Conservation (phyloP, 805 yeast species). For the Ogataea pignaliae region DNA sequence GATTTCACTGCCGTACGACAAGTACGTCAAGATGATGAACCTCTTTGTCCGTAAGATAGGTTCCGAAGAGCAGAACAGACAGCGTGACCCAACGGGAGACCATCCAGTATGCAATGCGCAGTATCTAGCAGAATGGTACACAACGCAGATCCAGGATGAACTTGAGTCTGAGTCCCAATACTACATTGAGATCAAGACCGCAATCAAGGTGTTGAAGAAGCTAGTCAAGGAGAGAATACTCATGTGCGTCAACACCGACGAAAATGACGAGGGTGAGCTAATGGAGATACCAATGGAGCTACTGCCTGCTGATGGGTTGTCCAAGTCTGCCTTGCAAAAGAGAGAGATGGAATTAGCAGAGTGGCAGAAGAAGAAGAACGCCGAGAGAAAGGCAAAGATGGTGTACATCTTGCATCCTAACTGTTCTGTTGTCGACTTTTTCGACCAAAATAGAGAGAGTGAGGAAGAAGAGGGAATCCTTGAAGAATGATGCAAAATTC, state of each 20-base stretch:
- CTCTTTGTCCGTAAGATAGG: conserved; percentile 55
- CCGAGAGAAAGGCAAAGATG: conserved; percentile 27
- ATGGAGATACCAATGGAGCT: conserved; percentile 29
- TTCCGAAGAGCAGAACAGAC: conserved; percentile 19
- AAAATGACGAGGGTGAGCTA: conserved; percentile 32
- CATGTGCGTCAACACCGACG: conserved; percentile 51
- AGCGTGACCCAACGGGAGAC: conserved; percentile 30
- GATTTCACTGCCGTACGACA: conserved; percentile 70
- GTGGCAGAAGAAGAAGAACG: conserved; percentile 19
- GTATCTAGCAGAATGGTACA: conserved; percentile 75
- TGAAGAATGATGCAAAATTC: neutral
- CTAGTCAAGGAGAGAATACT: conserved; percentile 81
- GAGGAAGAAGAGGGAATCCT: conserved; percentile 6
- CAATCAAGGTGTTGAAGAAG: conserved; percentile 75
- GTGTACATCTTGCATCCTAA: conserved; percentile 72
- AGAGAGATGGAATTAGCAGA: conserved; percentile 20
- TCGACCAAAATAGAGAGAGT: conserved; percentile 33
- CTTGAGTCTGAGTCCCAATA: conserved; percentile 66
- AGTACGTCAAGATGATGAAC: conserved; percentile 81
- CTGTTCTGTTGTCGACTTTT: conserved; percentile 70
- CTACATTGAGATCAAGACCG: conserved; percentile 63
- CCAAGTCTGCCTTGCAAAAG: conserved; percentile 21
- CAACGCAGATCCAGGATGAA: conserved; percentile 66
- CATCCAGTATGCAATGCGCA: conserved; percentile 61
- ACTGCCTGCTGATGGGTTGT: conserved; percentile 17